phyloP scores from a whole-genome alignment of 148 eudicot genomes.

The Arbutus unedo region DNA sequence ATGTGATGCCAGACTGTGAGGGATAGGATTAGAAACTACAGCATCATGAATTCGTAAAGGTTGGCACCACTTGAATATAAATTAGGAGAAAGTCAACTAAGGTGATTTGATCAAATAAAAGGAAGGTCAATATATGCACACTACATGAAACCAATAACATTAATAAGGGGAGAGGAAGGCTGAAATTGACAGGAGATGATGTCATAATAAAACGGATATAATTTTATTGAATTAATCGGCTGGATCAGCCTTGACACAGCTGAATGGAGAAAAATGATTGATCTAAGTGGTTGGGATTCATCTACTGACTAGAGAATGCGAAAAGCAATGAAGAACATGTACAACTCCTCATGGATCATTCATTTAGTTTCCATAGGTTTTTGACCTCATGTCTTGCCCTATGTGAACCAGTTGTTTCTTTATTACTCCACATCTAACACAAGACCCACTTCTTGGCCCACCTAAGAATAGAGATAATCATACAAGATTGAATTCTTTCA shows the following conservation, averaged over 20 bases:
- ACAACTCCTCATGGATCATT: neutral
- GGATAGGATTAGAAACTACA: neutral
- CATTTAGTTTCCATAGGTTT: neutral
- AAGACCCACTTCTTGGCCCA: neutral
- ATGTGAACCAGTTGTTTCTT: neutral
- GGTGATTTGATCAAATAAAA: neutral
- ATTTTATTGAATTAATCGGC: no score
- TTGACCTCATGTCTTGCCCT: neutral
- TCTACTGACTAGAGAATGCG: neutral
- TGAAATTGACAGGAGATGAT: no score
- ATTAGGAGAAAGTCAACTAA: neutral
- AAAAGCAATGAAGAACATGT: neutral
- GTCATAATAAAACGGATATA: no score
- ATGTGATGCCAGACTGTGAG: neutral
- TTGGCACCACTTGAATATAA: neutral
- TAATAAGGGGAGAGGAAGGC: no score
- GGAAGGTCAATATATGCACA: no score
- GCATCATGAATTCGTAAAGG: neutral
- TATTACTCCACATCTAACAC: neutral
- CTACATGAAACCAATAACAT: no score
- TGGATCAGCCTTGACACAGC: no score
- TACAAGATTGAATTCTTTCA: neutral
- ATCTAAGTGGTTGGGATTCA: no score
- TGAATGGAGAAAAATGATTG: no score
- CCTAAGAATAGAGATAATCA: neutral